phyloP scores from a whole-genome alignment of 73 alveolate species.

The Breviolum minutum region DNA sequence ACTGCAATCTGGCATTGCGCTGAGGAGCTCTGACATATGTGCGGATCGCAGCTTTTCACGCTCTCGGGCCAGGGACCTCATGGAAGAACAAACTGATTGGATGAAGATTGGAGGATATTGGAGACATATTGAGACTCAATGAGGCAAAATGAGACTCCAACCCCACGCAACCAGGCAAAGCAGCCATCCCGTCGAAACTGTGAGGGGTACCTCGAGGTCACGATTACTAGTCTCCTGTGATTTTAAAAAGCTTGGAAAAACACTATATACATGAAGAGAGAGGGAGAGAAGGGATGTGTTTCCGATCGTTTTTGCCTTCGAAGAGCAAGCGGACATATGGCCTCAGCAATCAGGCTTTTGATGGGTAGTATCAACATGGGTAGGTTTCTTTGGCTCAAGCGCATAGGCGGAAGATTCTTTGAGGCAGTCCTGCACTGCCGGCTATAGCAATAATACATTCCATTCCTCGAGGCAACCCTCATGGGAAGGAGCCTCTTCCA shows the following conservation, averaged over 20 bases:
- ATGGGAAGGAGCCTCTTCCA: constrained; percentile 32
- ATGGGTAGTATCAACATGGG: not conserved
- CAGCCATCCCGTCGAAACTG: constrained; percentile 33
- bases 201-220: constrained; percentile 48
- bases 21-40: constrained; percentile 27
- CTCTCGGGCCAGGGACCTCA: constrained; percentile 70
- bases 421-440: constrained; percentile 25
- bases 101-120: too few relatives aligned
- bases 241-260: not conserved
- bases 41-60: constrained; percentile 24
- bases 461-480: not conserved
- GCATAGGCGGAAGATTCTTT: constrained; percentile 43
- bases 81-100: not conserved
- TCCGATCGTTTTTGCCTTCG: constrained; percentile 30
- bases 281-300: not conserved
- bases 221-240: not conserved
- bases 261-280: not conserved
- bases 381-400: not conserved
- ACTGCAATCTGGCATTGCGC: constrained; percentile 48
- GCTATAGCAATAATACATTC: not conserved
- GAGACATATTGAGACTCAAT: not conserved
- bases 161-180: constrained; percentile 71
- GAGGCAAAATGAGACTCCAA: not conserved
- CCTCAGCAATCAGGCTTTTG: not conserved
- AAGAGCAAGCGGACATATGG: constrained; percentile 62